These are phyloP conservation scores for Parmales sp. DNA, from an alignment of 108 stramenopile genomes.

Conservation along the genomic window DNA sequence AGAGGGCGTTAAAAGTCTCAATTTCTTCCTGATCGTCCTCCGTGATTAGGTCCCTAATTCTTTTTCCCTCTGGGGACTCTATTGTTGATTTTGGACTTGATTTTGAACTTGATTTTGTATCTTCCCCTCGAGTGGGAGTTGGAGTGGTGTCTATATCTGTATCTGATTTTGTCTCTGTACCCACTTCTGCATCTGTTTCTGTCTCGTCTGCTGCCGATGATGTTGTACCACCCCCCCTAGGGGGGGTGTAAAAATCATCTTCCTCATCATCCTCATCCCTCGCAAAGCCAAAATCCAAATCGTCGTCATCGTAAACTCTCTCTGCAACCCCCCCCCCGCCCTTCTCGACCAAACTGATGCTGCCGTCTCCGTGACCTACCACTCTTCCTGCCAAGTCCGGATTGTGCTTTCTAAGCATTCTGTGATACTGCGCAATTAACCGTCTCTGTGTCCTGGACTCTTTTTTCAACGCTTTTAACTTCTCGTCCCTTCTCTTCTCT, in stretches of 20 bases:
- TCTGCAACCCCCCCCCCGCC: not conserved
- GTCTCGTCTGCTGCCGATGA: not conserved
- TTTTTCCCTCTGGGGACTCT: not conserved
- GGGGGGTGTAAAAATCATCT: too few relatives aligned
- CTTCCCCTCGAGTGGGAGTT: not conserved
- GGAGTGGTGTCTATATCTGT: not conserved
- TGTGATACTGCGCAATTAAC: not conserved
- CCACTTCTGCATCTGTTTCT: not conserved
- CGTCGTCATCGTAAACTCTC: not conserved
- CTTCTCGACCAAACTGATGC: not conserved
- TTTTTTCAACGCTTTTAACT: not conserved
- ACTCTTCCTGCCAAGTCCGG: not conserved
- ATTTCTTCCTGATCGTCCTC: not conserved
- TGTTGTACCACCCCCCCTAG: too few relatives aligned
- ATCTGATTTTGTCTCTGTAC: not conserved
- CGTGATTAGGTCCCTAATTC: not conserved
- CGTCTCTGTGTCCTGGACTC: not conserved
- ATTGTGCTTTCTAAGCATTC: constrained; percentile 4
- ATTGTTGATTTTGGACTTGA: not conserved
- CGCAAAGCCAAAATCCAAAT: not conserved
- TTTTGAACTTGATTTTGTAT: not conserved
- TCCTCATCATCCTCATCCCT: not conserved
- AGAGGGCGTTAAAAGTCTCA: not conserved
- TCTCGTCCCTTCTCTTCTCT: not conserved
- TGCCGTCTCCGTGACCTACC: not conserved